These are phyloP conservation scores for Paraphoma sp. DNA, from an alignment of 2,329 filamentous ascomycete genomes.

Conservation along the genomic window DNA sequence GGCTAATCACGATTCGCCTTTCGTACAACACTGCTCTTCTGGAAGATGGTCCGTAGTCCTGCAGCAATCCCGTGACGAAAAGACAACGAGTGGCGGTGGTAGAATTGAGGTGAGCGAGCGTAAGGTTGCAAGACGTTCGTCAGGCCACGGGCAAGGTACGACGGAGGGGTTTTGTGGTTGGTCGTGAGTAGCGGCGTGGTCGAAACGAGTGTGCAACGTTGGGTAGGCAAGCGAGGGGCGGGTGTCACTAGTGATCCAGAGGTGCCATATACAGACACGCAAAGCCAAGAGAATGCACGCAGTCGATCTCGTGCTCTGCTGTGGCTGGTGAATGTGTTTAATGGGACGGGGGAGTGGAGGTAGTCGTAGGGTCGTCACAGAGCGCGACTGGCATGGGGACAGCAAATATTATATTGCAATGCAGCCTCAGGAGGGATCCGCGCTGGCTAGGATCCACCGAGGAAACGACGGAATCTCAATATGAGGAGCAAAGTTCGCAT, in stretches of 20 bases:
- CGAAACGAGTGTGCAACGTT: constrained; percentile 43
- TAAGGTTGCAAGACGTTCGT: constrained; percentile 14
- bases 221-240: constrained; percentile 29
- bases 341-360: constrained; percentile 15
- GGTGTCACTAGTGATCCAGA: constrained; percentile 40
- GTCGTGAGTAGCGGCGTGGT: constrained; percentile 23
- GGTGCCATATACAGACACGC: constrained; percentile 14
- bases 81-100: constrained; percentile 5
- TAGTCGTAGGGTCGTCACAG: constrained; percentile 15
- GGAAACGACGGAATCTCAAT: constrained; percentile 34
- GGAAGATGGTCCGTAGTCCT: constrained; percentile 9
- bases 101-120: constrained; percentile 19
- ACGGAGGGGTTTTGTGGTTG: constrained; percentile 24
- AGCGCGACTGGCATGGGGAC: constrained; percentile 20
- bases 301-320: constrained; percentile 32
- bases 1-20: constrained; percentile 23
- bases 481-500: constrained; percentile 19
- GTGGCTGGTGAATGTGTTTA: constrained; percentile 23
- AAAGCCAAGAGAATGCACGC: constrained; percentile 11
- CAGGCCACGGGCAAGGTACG: constrained; percentile 22
- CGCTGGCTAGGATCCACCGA: constrained; percentile 25
- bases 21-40: constrained; percentile 5
- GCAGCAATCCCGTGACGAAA: constrained; percentile 20
- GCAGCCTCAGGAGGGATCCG: constrained; percentile 27
- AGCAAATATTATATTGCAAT: constrained; percentile 37